Percentiles rank a stretch among this genome's conserved stretches.
These are phyloP conservation scores for Spizellomyces sp. DNA, from an alignment of 192 early-diverging fungal genomes.

Conservation along the genomic window DNA sequence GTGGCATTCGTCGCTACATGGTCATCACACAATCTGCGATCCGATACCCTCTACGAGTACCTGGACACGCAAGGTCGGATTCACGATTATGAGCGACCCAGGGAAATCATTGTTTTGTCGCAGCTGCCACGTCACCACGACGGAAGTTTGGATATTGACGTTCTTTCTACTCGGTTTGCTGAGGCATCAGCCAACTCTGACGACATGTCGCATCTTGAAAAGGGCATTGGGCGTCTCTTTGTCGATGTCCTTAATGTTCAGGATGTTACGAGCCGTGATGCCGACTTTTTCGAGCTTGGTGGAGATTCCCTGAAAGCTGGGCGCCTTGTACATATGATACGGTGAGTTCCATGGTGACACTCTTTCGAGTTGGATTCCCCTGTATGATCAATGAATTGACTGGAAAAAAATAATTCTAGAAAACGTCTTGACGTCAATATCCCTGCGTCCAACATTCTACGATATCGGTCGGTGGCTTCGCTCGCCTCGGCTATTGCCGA, in stretches of 20 bases:
- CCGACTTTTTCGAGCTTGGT: constrained; percentile 51
- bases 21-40: too few relatives aligned
- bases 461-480: too few relatives aligned
- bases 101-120: constrained; percentile 35
- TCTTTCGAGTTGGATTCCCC: not conserved
- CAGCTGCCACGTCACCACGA: constrained; percentile 18
- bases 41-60: too few relatives aligned
- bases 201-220: not conserved
- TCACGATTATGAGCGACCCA: constrained; percentile 40
- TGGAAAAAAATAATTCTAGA: too few relatives aligned
- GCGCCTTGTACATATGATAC: constrained; percentile 10
- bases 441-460: too few relatives aligned
- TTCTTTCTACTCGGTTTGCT: not conserved
- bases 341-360: not conserved
- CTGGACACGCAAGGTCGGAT: not conserved
- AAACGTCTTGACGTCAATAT: too few relatives aligned
- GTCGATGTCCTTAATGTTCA: not conserved
- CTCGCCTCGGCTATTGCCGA: too few relatives aligned
- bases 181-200: too few relatives aligned
- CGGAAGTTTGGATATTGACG: constrained; percentile 15
- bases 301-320: constrained; percentile 46
- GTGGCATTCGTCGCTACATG: too few relatives aligned
- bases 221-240: constrained; percentile 35
- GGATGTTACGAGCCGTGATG: not conserved
- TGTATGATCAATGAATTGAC: too few relatives aligned